Evolutionary conservation across 139 green algal genomes (phyloP).

Genomic region (Chlamydomonas eustigma): DNA sequence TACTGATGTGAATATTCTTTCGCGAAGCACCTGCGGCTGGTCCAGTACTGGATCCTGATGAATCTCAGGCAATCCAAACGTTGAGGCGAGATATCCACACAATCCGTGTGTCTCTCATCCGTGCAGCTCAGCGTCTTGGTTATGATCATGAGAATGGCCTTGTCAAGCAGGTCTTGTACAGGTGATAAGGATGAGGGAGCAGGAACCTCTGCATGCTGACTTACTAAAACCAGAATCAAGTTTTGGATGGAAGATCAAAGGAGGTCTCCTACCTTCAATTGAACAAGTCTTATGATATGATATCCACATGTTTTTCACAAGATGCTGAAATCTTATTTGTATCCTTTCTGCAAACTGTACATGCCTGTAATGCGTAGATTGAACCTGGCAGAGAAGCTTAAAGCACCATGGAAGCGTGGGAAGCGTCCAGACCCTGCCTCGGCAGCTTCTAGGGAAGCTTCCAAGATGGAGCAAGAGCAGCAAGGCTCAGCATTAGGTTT

Average conservation of each 20-base stretch:
- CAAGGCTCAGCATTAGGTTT: slow-evolving; percentile 29
- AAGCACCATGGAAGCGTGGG: slow-evolving; percentile 39
- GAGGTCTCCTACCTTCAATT: too few relatives aligned
- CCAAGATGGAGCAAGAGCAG: slow-evolving; percentile 17
- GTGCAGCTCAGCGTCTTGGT: slow-evolving; percentile 37
- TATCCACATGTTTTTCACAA: too few relatives aligned
- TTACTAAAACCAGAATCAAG: too few relatives aligned
- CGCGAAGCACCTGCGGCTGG: slow-evolving; percentile 3
- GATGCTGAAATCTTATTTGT: too few relatives aligned
- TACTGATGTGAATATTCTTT: neutral
- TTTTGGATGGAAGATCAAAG: too few relatives aligned
- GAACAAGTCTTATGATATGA: too few relatives aligned
- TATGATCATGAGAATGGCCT: slow-evolving; percentile 50
- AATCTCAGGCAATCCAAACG: slow-evolving; percentile 27
- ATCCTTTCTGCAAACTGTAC: too few relatives aligned
- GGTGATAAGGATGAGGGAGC: slow-evolving; percentile 3
- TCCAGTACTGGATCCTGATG: slow-evolving; percentile 43
- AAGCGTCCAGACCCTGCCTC: slow-evolving; percentile 37
- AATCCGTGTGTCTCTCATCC: slow-evolving; percentile 48
- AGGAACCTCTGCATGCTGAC: too few relatives aligned
- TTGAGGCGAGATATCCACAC: slow-evolving; percentile 32
- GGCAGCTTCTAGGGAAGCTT: slow-evolving; percentile 34
- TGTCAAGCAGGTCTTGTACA: slow-evolving; percentile 46
- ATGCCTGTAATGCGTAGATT: too few relatives aligned
- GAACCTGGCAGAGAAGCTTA: slow-evolving; percentile 52